Base-by-base conservation (phyloP, 139 green algal genomes). In the Marvania coccoides region DNA sequence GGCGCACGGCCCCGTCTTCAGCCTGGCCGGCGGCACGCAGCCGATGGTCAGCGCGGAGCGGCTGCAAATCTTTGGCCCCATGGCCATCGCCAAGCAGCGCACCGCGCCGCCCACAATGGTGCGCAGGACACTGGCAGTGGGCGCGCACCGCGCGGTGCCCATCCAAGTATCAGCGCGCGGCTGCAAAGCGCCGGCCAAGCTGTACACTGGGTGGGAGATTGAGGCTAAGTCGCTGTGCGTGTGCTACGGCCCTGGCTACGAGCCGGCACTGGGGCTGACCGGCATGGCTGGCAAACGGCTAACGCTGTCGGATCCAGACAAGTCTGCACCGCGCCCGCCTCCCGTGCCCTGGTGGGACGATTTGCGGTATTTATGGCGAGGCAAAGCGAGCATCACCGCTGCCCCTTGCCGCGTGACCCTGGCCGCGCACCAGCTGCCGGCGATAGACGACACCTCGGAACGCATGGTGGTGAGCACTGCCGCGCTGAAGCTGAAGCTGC, bases 151-250 rank as follows among this genome's bases (percentile, higher is more conserved):
- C 51, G 35, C 46, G 1, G 67, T 82, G 38, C 42, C 67, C 24
- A 69, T 75, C 9, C 37, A 12, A 1, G 67, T 77, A 5, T 66
- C 77, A 4, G 38, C 86, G 15, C 87, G 87, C 66, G 82, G 82
- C 48, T 75, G 55, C 40, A 70, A 48, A 34, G 34, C 69, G 0
- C 62, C 66, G 15, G 69, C 63, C 54, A 92, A 92, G 73, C 74
- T 85, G 47, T 92, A 86, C 73, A 90, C 83, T 1, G 83, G 90
- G 47, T 30, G 87, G 26, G 33, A 55, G 5, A 48, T 78, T 0
- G 67, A 77, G 26, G 70, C 74, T 31, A 42, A 66, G 6, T 61
- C 68, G 10, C 64, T 82, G 14, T n/a, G 42, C 2, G 75, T 71
- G 30, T 66, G 39, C 36, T 85, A 79, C 63, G 72, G 75, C 36